Evolutionary conservation across 2,329 filamentous ascomycete species (phyloP).

Genomic region (Xylariaceae sp.): DNA sequence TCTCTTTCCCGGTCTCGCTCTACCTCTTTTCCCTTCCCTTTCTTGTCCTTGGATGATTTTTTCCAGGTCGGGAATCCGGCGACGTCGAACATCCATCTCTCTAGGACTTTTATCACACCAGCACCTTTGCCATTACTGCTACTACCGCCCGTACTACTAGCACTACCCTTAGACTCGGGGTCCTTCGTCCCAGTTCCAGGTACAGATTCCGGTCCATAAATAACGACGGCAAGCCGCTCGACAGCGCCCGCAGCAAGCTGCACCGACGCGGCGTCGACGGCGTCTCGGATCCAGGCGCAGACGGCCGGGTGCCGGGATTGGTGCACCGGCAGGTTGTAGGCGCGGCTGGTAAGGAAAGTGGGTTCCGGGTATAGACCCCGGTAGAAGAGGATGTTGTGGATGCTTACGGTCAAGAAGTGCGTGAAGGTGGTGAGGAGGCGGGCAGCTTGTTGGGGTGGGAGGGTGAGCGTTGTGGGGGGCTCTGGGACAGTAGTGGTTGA

Average conservation of each 20-base stretch:
- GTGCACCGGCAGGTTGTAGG: conserved; percentile 79
- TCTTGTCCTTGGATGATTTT: conserved; percentile 28
- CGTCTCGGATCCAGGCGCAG: conserved; percentile 80
- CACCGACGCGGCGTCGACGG: conserved; percentile 65
- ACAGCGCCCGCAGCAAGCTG: conserved; percentile 61
- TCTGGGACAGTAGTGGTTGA: conserved; percentile 14
- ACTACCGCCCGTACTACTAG: too few species aligned
- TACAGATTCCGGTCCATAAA: conserved; percentile 35
- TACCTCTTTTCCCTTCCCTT: conserved; percentile 13
- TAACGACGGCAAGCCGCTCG: conserved; percentile 44
- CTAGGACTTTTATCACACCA: too few species aligned
- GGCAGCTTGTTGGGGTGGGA: conserved; percentile 42
- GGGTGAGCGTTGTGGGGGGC: conserved; percentile 30
- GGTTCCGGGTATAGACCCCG: conserved; percentile 71
- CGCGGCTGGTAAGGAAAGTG: conserved; percentile 74
- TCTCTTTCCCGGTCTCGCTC: conserved; percentile 5
- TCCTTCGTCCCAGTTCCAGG: too few species aligned
- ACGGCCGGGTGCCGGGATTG: conserved; percentile 84
- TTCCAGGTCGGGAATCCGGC: conserved; percentile 47
- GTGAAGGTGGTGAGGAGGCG: conserved; percentile 66
- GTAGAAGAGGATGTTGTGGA: conserved; percentile 84
- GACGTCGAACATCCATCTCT: conserved; percentile 61
- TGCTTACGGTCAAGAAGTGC: conserved; percentile 74
- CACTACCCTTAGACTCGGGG: too few species aligned
- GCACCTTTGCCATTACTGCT: too few species aligned